Evolutionary conservation across 768 basidiomycete species (phyloP).

Genomic region (Macrolepiota albuminosa): DNA sequence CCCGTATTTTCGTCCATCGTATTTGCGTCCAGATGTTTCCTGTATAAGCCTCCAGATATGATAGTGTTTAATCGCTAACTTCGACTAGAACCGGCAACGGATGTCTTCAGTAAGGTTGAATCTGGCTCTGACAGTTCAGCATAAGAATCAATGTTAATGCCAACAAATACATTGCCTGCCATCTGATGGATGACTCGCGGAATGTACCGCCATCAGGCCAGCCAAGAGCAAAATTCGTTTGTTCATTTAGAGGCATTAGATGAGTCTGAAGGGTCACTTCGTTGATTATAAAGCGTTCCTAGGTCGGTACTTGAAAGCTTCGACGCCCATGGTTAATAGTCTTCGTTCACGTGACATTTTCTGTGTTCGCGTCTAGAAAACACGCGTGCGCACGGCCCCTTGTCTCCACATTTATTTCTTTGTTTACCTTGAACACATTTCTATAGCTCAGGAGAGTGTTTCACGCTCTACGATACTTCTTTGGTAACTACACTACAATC

Average conservation of each 20-base stretch:
- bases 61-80: neutral
- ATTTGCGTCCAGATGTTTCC: neutral
- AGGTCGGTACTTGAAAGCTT: neutral
- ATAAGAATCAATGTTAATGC: neutral
- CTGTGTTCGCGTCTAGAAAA: neutral
- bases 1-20: neutral
- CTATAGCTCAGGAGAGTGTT: neutral
- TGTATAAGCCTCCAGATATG: neutral
- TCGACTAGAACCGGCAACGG: neutral
- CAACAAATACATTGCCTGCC: neutral
- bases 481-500: neutral
- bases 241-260: neutral
- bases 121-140: neutral
- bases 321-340: too few relatives aligned
- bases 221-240: neutral
- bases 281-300: too few relatives aligned
- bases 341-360: neutral
- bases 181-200: neutral
- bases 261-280: too few relatives aligned
- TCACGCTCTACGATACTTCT: neutral
- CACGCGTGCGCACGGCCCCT: neutral
- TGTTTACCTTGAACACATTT: neutral
- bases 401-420: neutral
- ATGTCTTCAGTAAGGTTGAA: neutral
- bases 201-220: neutral